Conservation (phyloP, 1,284 basidiomycete genomes). For the Cryptococcus sp. region DNA sequence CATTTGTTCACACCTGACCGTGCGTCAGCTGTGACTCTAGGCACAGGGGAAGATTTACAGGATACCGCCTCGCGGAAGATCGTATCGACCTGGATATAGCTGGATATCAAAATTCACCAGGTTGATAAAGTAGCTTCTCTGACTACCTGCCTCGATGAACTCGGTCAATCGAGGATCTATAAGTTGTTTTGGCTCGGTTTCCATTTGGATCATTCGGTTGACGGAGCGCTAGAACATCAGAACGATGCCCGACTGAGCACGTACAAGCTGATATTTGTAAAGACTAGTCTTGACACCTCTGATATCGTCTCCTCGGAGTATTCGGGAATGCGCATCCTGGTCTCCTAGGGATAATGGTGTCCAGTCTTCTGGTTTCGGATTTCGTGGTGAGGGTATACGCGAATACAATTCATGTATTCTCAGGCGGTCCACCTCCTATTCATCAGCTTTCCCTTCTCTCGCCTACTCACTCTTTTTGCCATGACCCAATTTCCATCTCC, state of each 20-base stretch:
- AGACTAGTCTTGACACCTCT: background rate
- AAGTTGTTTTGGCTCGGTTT: slow-evolving; percentile 27
- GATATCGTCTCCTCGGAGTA: background rate
- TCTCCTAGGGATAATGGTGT: background rate
- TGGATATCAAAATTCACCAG: slow-evolving; percentile 30
- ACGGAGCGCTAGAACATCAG: slow-evolving; percentile 27
- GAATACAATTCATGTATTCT: background rate
- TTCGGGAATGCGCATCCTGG: background rate
- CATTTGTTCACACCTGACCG: slow-evolving; percentile 48
- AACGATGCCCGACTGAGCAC: background rate
- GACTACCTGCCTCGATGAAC: slow-evolving; percentile 23
- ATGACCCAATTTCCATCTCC: background rate
- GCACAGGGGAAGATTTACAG: slow-evolving; percentile 19
- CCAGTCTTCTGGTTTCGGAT: background rate
- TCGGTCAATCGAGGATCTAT: slow-evolving; percentile 30
- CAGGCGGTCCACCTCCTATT: background rate
- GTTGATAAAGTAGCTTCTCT: slow-evolving; percentile 27
- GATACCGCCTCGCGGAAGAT: slow-evolving; percentile 40
- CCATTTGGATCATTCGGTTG: slow-evolving; percentile 38
- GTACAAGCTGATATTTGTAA: background rate
- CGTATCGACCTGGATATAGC: slow-evolving; percentile 28
- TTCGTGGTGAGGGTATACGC: background rate
- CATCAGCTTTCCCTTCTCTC: no score
- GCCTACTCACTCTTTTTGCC: background rate
- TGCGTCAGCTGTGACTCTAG: background rate